phyloP scores from a whole-genome alignment of 495 filamentous ascomycete species.

The Aeminium ludgeri region DNA sequence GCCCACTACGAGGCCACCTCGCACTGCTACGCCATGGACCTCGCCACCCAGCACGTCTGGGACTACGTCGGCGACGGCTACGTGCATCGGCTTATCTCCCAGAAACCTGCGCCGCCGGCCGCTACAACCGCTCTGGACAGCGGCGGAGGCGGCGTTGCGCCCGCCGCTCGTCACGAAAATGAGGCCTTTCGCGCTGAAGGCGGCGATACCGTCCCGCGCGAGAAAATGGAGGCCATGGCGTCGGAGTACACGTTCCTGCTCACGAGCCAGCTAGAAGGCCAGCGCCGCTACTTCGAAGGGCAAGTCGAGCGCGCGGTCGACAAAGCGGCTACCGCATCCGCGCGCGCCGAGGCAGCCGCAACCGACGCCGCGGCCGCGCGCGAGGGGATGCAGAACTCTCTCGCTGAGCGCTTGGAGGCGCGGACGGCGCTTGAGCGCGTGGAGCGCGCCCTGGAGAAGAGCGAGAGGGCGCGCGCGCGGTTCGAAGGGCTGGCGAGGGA shows the following conservation, averaged over 20 bases:
- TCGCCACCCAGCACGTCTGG: constrained; percentile 88
- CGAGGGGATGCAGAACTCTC: constrained; percentile 35
- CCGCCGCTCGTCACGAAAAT: constrained; percentile 26
- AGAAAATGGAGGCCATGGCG: constrained; percentile 83
- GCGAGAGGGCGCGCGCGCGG: constrained; percentile 48
- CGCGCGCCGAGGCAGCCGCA: constrained; percentile 45
- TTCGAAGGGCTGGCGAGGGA: constrained; percentile 57
- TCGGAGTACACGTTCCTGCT: constrained; percentile 89
- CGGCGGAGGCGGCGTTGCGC: constrained; percentile 16
- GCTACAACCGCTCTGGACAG: constrained; percentile 1
- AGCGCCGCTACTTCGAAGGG: constrained; percentile 87
- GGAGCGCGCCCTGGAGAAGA: constrained; percentile 52
- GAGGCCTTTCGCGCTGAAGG: constrained; percentile 23
- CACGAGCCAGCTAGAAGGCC: constrained; percentile 76
- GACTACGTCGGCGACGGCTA: constrained; percentile 91
- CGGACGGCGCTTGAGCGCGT: constrained; percentile 44
- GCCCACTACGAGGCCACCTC: constrained; percentile 78
- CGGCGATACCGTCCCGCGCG: constrained; percentile 62
- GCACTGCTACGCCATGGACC: constrained; percentile 84
- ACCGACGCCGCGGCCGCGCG: constrained; percentile 35
- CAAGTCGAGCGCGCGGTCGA: constrained; percentile 79
- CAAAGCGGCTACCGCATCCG: constrained; percentile 62
- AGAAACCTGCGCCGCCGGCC: constrained; percentile 37
- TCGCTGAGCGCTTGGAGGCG: constrained; percentile 35
- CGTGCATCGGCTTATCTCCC: constrained; percentile 86